phyloP scores from a whole-genome alignment of 179 eudicot genomes.

The Patellifolia procumbens region DNA sequence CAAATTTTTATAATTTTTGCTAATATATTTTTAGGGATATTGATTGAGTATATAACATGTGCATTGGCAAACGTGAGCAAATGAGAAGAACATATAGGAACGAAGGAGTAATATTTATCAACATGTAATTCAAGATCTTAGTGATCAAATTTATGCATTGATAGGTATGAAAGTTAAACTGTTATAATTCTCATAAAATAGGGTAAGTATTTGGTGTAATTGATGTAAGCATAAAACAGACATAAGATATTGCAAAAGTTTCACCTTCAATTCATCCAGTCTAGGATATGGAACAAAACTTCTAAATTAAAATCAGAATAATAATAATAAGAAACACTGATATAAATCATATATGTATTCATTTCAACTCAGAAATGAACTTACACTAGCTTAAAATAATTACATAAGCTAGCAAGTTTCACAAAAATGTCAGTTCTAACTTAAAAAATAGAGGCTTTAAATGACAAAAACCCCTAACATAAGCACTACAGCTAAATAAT shows the following conservation, averaged over 20 bases:
- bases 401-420: constrained; percentile 33
- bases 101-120: too few relatives aligned
- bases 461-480: constrained; percentile 5
- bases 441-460: constrained; percentile 13
- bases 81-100: too few relatives aligned
- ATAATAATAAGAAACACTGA: neutral
- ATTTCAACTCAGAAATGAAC: constrained; percentile 32
- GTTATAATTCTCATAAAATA: too few relatives aligned
- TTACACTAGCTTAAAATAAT: constrained; percentile 32
- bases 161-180: too few relatives aligned
- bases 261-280: neutral
- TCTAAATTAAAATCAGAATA: neutral
- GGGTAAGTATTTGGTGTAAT: too few relatives aligned
- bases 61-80: too few relatives aligned
- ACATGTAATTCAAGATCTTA: too few relatives aligned
- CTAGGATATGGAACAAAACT: neutral
- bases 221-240: neutral
- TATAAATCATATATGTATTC: constrained; percentile 15
- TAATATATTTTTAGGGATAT: too few relatives aligned
- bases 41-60: too few relatives aligned
- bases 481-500: constrained; percentile 26
- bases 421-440: constrained; percentile 37
- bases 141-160: too few relatives aligned
- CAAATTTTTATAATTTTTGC: too few relatives aligned
- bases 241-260: neutral